Evolutionary conservation across 1,284 basidiomycete species (phyloP), one percentile per base, ranked within the genome.

Genomic region (Puccinia polysora): DNA sequence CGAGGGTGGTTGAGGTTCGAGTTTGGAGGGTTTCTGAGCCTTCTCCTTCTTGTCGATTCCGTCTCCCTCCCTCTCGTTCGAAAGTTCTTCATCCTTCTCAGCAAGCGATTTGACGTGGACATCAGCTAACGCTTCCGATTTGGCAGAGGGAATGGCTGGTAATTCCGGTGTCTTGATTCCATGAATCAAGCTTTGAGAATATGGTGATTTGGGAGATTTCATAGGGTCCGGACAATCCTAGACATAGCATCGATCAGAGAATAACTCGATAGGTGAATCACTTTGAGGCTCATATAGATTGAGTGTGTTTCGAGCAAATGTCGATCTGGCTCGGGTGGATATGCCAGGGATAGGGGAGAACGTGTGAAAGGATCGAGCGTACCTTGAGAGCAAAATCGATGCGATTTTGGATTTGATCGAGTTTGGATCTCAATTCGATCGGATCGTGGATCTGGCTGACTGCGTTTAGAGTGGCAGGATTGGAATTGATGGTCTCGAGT

Each of bases 111-210:
- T n/a, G n/a, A n/a, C n/a, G n/a, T n/a, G n/a, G n/a, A n/a, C n/a
- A n/a, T 23, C 36, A 1, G 38, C 56, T 59, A 25, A 5, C 8
- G 56, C 23, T 18, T 23, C 36, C 15, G 3, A 6, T 62, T 32
- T 47, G 20, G 32, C n/a, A 7, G 28, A 20, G 5, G 59, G 59
- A 15, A 62, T 8, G 12, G 59, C 32, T 30, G 59, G 59, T 25
- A 62, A 62, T 47, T 62, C 59, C 12, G 59, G 59, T 32, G 40
- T 47, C 43, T 62, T 62, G 25, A 62, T 62, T 40, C 32, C 25
- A 43, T 47, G 47, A 28, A 62, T 62, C 59, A 62, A 30, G 8
- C 23, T 28, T 25, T 23, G 47, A n/a, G 23, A 20, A 47, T 28
- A 43, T 15, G 43, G 59, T 47, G 1, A 47, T 23, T n/a, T 30